Conservation (phyloP, 148 eudicot genomes). For the Tetragonia tetragonoides region DNA sequence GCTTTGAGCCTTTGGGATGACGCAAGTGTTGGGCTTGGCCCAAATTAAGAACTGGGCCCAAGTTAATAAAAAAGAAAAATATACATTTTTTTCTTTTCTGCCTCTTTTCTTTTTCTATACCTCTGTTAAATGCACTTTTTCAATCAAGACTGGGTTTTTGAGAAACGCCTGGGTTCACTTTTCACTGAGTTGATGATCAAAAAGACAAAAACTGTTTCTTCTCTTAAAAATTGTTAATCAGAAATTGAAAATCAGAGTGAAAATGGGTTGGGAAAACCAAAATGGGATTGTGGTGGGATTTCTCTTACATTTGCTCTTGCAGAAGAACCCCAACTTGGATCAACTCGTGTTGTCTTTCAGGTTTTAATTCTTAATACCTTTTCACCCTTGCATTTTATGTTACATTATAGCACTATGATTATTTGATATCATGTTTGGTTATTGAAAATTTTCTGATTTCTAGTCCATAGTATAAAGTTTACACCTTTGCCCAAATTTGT, state of each 20-base stretch:
- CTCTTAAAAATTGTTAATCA: neutral
- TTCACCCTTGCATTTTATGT: neutral
- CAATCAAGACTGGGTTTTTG: too few relatives aligned
- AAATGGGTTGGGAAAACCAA: neutral
- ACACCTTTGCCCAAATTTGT: neutral
- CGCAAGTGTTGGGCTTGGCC: too few relatives aligned
- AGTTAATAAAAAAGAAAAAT: too few relatives aligned
- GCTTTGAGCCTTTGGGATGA: too few relatives aligned
- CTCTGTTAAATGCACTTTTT: too few relatives aligned
- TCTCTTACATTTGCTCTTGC: slow-evolving; percentile 7
- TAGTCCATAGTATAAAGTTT: neutral
- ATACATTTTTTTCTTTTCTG: too few relatives aligned
- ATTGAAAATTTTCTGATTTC: neutral
- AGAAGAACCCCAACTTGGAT: slow-evolving; percentile 37
- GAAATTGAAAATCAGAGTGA: neutral
- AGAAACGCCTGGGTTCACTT: neutral
- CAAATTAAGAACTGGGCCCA: too few relatives aligned
- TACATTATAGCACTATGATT: neutral
- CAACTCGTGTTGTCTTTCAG: slow-evolving; percentile 45
- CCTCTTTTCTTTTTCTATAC: too few relatives aligned
- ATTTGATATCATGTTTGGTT: neutral
- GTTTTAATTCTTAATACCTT: slow-evolving; percentile 13
- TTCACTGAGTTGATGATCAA: neutral
- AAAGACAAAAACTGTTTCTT: neutral
- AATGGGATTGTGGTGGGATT: neutral